Evolutionary conservation across 202 grass and related monocot species (phyloP), one percentile per base, ranked within the genome.

Genomic region (Setaria italica): DNA sequence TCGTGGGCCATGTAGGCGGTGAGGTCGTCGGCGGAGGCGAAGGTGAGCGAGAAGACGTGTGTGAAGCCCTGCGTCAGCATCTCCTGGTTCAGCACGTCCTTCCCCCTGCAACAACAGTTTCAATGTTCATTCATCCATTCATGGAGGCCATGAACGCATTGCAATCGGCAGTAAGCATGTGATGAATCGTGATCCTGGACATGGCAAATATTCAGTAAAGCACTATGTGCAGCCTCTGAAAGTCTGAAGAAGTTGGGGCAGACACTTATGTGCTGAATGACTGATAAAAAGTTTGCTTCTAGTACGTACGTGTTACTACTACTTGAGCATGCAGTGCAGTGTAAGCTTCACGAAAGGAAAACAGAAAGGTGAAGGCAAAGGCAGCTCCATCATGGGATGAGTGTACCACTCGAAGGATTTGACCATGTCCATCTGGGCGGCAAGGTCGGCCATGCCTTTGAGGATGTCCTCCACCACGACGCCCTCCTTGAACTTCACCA

Each of bases 391-490:
- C 25, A 25, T 25, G 25, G 25, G 25, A 25, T 25, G 49, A 2
- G 4, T 33, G 17, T 93, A 97, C 94, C 94, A 97, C 80, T 93
- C 94, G 19, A 94, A 94, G 15, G 88, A 94, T 68, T 92, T 92
- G 48, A 97, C 82, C 37, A 64, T 89, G 71, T 85, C 85, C 46
- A 96, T 85, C 63, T 82, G 67, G 7, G 91, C 74, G 9, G 83
- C 85, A 2, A 96, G 89, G 76, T 85, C 80, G 30, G 83, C 48
- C 71, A 97, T 87, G 57, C 80, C 85, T 72, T 87, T 79, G 32
- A 97, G 67, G 6, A 90, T 72, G 49, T 87, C 75, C 1, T 90
- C 87, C 88, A 94, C 91, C 62, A 67, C 67, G 20, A 58, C 55
- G 30, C 84, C 93, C 62, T 91, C 84, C 84, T 83, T 83, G 80